These are phyloP conservation scores for Clonostachys byssicola DNA, from an alignment of 2,329 filamentous ascomycete genomes.

Conservation along the genomic window DNA sequence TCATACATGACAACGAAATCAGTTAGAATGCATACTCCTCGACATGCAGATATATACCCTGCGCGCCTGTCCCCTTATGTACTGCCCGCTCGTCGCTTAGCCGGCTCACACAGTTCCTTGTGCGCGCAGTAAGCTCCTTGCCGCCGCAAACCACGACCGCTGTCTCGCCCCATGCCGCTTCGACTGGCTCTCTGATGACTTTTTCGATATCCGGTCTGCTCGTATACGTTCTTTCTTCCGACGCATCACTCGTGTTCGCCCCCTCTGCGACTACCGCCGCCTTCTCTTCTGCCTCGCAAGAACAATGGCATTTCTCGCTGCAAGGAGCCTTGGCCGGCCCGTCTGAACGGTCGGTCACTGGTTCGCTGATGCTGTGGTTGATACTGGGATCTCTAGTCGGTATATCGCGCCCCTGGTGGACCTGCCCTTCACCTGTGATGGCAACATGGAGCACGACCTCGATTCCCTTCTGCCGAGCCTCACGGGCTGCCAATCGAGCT, in stretches of 20 bases:
- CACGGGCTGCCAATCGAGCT: neutral
- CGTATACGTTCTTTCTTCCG: neutral
- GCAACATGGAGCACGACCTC: neutral
- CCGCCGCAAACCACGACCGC: neutral
- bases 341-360: no score
- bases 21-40: conserved; percentile 53
- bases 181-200: neutral
- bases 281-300: neutral
- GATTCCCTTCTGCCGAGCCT: neutral
- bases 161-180: neutral
- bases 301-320: neutral
- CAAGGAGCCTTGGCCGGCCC: neutral
- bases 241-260: neutral
- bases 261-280: neutral
- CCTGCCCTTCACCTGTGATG: neutral
- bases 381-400: neutral
- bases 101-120: conserved; percentile 40
- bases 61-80: conserved; percentile 60
- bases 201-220: neutral
- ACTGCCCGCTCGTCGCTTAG: conserved; percentile 58
- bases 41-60: conserved; percentile 56
- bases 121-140: neutral
- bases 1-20: no score
- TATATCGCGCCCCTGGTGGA: neutral
- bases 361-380: neutral